These are phyloP conservation scores for Eurotiales sp. DNA, from an alignment of 2,329 filamentous ascomycete genomes.

Conservation along the genomic window DNA sequence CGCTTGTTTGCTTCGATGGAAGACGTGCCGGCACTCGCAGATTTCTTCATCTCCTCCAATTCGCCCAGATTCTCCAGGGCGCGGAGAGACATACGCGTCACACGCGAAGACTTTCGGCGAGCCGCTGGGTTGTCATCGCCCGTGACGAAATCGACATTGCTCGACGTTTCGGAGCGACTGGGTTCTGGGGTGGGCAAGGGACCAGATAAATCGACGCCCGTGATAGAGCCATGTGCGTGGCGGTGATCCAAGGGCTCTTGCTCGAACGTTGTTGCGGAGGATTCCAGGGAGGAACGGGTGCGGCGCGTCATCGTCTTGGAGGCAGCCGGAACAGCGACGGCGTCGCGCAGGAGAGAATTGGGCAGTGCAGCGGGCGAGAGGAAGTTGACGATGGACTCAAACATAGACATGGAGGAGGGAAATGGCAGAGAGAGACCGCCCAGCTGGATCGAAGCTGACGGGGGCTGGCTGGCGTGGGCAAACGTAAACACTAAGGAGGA, in stretches of 20 bases:
- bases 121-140: constrained; percentile 30
- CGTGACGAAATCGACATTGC: constrained; percentile 34
- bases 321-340: constrained; percentile 11
- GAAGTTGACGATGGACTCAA: constrained; percentile 16
- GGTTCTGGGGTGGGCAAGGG: constrained; percentile 42
- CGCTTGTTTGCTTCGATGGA: constrained; percentile 25
- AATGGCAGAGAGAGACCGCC: not conserved
- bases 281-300: constrained; percentile 27
- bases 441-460: not conserved
- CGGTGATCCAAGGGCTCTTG: constrained; percentile 22
- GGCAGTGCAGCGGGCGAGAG: constrained; percentile 15
- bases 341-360: constrained; percentile 11
- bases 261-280: constrained; percentile 19
- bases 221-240: constrained; percentile 27
- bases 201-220: constrained; percentile 33
- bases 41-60: constrained; percentile 21
- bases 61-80: constrained; percentile 27
- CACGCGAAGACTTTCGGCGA: constrained; percentile 36
- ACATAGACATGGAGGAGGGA: constrained; percentile 13
- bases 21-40: constrained; percentile 17
- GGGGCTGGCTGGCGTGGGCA: too few relatives aligned
- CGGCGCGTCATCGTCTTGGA: constrained; percentile 28
- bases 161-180: constrained; percentile 42
- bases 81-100: constrained; percentile 37
- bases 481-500: too few relatives aligned